Conservation (phyloP, 148 eudicot genomes). For the Polygonum maritimum region DNA sequence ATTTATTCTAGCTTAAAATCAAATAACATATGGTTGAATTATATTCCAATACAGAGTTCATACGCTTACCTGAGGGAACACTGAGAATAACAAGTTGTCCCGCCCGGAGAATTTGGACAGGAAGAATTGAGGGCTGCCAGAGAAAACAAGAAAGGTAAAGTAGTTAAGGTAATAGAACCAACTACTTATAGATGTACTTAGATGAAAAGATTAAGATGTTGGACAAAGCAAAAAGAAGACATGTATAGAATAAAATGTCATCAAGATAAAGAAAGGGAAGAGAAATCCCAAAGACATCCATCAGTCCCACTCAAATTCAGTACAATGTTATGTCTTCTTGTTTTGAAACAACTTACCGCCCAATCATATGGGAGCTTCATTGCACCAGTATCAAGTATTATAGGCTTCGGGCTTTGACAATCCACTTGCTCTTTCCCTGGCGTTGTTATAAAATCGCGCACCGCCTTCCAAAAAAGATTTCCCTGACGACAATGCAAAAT, state of each 20-base stretch:
- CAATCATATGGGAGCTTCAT: conserved; percentile 91
- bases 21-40: too few relatives aligned
- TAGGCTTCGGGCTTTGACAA: conserved; percentile 80
- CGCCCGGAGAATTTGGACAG: conserved; percentile 76
- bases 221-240: too few relatives aligned
- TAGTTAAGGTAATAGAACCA: neutral
- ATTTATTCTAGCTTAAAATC: too few relatives aligned
- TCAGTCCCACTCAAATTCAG: too few relatives aligned
- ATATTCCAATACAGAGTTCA: too few relatives aligned
- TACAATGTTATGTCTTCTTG: too few relatives aligned
- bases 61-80: conserved; percentile 80
- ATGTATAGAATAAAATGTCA: too few relatives aligned
- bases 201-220: neutral
- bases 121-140: conserved; percentile 89
- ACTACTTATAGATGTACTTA: neutral
- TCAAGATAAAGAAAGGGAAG: too few relatives aligned
- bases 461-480: conserved; percentile 79
- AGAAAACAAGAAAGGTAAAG: conserved; percentile 10
- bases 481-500: conserved; percentile 35
- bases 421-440: conserved; percentile 62
- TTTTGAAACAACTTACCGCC: conserved; percentile 57
- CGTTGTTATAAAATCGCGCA: conserved; percentile 61
- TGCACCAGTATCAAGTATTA: conserved; percentile 92
- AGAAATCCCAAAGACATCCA: too few relatives aligned
- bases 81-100: conserved; percentile 85